A percentile compares a stretch with the other conserved stretches of the same genome.
Conservation (phyloP, 352 stramenopile genomes). For the Globisporangium camurandrum region DNA sequence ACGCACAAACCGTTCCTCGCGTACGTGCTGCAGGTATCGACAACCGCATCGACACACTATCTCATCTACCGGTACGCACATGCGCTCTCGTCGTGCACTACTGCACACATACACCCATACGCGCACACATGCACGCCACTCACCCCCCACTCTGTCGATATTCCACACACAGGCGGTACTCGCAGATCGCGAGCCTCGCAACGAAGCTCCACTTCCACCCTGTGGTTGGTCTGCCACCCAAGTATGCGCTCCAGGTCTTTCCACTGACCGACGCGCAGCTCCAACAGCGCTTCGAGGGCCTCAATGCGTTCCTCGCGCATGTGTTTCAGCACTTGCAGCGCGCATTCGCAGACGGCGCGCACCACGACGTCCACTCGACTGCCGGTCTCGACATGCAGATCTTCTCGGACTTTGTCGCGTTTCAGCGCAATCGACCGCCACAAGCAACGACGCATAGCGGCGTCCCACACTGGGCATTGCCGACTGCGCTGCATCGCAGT, state of each 20-base stretch:
- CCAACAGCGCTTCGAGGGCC: constrained; percentile 56
- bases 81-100: not conserved
- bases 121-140: not conserved
- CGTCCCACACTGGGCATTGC: constrained; percentile 56
- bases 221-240: constrained; percentile 58
- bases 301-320: constrained; percentile 45
- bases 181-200: constrained; percentile 55
- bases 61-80: constrained; percentile 53
- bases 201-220: constrained; percentile 64
- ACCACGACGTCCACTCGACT: constrained; percentile 50
- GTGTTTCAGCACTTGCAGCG: constrained; percentile 34
- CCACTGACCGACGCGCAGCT: constrained; percentile 56
- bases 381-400: constrained; percentile 78
- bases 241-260: constrained; percentile 77
- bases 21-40: constrained; percentile 64
- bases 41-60: constrained; percentile 32
- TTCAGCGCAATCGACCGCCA: constrained; percentile 60
- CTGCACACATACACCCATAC: not conserved
- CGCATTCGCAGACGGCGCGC: constrained; percentile 43
- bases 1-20: constrained; percentile 49
- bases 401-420: constrained; percentile 67
- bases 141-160: too few relatives aligned
- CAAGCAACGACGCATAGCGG: constrained; percentile 29
- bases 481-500: constrained; percentile 15
- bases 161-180: constrained; percentile 74